phyloP scores from a whole-genome alignment of 768 basidiomycete species.

The Hericium coralloides region DNA sequence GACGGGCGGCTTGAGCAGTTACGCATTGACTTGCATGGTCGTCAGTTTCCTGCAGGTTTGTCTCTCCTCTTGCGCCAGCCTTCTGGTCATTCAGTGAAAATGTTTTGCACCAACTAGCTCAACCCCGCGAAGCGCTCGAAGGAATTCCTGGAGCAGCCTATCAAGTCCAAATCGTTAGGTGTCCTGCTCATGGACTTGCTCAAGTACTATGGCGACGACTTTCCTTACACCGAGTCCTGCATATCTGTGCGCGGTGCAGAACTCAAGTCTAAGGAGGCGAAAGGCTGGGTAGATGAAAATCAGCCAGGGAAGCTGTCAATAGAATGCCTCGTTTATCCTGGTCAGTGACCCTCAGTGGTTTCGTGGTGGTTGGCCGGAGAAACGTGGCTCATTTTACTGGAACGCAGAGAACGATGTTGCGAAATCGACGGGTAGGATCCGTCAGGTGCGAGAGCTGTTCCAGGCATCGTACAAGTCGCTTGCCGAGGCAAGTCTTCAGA shows the following conservation, averaged over 20 bases:
- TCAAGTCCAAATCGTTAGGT: slow-evolving; percentile 45
- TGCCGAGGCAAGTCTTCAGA: slow-evolving; percentile 4
- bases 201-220: slow-evolving; percentile 47
- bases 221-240: slow-evolving; percentile 31
- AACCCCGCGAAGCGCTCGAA: slow-evolving; percentile 50
- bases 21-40: slow-evolving; percentile 52
- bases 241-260: slow-evolving; percentile 30
- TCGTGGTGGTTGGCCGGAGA: background rate
- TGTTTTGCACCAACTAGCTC: slow-evolving; percentile 27
- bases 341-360: slow-evolving; percentile 16
- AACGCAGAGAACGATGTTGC: slow-evolving; percentile 32
- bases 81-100: background rate
- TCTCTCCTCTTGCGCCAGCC: background rate
- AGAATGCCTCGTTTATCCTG: slow-evolving; percentile 33
- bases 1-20: slow-evolving; percentile 56
- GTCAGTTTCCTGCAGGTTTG: slow-evolving; percentile 63
- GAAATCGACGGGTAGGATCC: slow-evolving; percentile 25
- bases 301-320: slow-evolving; percentile 18
- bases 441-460: slow-evolving; percentile 26
- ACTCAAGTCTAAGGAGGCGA: slow-evolving; percentile 26
- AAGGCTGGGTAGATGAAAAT: slow-evolving; percentile 21
- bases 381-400: background rate
- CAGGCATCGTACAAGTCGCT: slow-evolving; percentile 20
- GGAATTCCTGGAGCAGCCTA: slow-evolving; percentile 35
- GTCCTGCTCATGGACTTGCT: slow-evolving; percentile 56